Base-by-base conservation (phyloP, 2,329 filamentous ascomycete genomes). In the Pseudogymnoascus sp. region DNA sequence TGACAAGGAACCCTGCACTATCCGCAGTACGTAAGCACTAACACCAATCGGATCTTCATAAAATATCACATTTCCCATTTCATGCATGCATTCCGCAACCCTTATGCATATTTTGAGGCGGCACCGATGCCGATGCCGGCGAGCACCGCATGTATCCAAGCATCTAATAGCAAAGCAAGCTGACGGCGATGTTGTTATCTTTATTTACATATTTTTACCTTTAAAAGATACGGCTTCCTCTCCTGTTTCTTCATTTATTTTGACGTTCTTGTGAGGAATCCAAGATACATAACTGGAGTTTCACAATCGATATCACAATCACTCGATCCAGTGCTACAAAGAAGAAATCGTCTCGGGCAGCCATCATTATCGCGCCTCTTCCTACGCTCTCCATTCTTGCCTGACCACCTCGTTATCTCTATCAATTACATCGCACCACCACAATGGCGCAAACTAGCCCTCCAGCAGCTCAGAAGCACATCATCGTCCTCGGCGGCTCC, bases 401-500 rank as follows among this genome's bases (percentile, higher is more conserved):
- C n/a, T 31, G 1, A 52, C 4, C n/a, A 3, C 14, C 4, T 31
- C 45, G 8, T 11, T 52, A 28, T 31, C 25, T 31, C 45, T 1
- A 28, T 31, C 14, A 31, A 52, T 28, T 52, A 8, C 14, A 28
- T n/a, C 14, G 5, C 43, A 28, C 3, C 14, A 5, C 4, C 23
- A 28, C 28, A 33, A 55, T 55, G 45, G 45, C 45, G n/a, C 8
- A 55, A 55, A 18, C 45, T n/a, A 33, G 25, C n/a, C 25, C 25
- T 55, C 45, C 45, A 33, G 25, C 11, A 37, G 59, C 49, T 14
- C 40, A 58, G 25, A 69, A 68, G 38, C 67, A 68, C 5, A 80
- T 84, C 62, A 71, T 84, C 64, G 75, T 85, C 21, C 71, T 85
- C 1, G 83, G 83, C 23, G 81, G 77, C 18, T 83, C 81, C 8